phyloP scores from a whole-genome alignment of 2,329 filamentous ascomycete species.

The Teratosphaeria nubilosa region DNA sequence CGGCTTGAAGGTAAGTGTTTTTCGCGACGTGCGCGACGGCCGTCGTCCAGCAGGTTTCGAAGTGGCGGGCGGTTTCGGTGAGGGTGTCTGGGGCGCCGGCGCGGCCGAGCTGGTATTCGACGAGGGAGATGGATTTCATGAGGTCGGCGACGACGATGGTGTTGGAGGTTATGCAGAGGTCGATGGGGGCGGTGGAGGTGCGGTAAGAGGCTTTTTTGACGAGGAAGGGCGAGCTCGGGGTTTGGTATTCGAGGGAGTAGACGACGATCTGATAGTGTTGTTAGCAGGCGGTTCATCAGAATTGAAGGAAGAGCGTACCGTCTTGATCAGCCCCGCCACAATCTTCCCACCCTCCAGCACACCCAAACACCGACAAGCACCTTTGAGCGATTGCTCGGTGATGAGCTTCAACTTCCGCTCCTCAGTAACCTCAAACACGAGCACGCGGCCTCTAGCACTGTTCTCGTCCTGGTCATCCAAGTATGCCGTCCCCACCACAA shows the following conservation, averaged over 20 bases:
- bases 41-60: conserved; percentile 72
- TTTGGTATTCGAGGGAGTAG: conserved; percentile 46
- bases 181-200: conserved; percentile 73
- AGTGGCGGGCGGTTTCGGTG: conserved; percentile 67
- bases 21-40: conserved; percentile 62
- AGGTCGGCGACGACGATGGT: conserved; percentile 79
- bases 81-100: conserved; percentile 48
- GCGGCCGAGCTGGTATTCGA: conserved; percentile 58
- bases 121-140: conserved; percentile 80
- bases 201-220: conserved; percentile 66
- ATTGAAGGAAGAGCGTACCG: conserved; percentile 39
- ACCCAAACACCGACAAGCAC: conserved; percentile 69
- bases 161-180: conserved; percentile 58
- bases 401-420: conserved; percentile 65
- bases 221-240: conserved; percentile 46
- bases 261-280: conserved; percentile 44
- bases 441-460: conserved; percentile 61
- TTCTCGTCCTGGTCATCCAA: conserved; percentile 47
- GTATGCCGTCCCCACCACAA: conserved; percentile 84
- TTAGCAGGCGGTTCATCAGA: conserved; percentile 1
- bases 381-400: conserved; percentile 59
- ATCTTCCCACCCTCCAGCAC: conserved; percentile 62
- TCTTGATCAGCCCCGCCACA: conserved; percentile 82
- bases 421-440: conserved; percentile 73
- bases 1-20: conserved; percentile 70